Evolutionary conservation across 495 filamentous ascomycete genomes (phyloP), one percentile per base, ranked within the genome.

Genomic region (Lineolata rhizophorae): DNA sequence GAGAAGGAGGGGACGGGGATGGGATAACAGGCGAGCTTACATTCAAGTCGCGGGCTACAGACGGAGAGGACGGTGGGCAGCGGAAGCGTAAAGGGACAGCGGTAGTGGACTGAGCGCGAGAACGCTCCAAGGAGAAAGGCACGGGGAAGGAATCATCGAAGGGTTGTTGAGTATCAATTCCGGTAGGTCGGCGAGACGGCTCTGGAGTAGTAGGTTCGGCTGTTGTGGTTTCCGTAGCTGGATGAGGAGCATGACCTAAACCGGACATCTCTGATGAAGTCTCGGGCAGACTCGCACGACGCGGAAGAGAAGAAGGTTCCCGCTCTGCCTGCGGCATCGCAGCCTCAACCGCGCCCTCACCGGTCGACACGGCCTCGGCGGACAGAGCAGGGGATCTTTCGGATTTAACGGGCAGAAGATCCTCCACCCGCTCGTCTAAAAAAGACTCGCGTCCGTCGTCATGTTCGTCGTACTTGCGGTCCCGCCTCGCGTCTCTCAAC

Each of bases 391-490:
- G 28, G 36, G 34, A 24, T 17, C 8, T 16, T 5, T 16, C 14
- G 6, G 8, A n/a, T n/a, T 36, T 45, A 40, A 34, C 38, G 42
- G 46, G 38, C n/a, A n/a, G n/a, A n/a, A n/a, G 39, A 44, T 46
- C 49, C 52, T 51, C 53, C 49, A 47, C 53, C 53, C 53, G 47
- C 37, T 45, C 40, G 32, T 41, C 53, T 56, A 54, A 54, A 54
- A 56, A 56, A 56, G 53, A 53, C 43, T 44, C 38, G 29, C 53
- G n/a, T n/a, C n/a, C n/a, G n/a, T n/a, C n/a, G n/a, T 27, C 26
- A 30, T 10, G 20, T 30, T 17, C 34, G 19, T 17, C 20, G 25
- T 21, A 30, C 6, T 6, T n/a, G n/a, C n/a, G n/a, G n/a, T n/a
- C n/a, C n/a, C n/a, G n/a, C n/a, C n/a, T n/a, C n/a, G n/a, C n/a